phyloP scores from a whole-genome alignment of 768 basidiomycete species.

The Leccinum arenicola region DNA sequence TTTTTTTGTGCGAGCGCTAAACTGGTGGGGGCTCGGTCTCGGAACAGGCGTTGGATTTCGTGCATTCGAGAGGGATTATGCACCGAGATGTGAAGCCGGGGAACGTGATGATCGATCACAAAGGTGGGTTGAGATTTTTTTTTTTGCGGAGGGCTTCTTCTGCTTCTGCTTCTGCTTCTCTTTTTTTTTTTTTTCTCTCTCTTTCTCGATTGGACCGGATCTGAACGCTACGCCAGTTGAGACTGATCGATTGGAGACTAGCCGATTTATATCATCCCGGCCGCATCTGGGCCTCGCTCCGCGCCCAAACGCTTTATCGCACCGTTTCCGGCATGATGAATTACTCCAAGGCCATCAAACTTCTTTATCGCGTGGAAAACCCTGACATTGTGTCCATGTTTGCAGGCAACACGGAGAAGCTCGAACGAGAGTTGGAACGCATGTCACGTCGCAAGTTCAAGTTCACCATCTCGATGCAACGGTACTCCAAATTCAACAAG shows the following conservation, averaged over 20 bases:
- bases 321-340: conserved; percentile 99
- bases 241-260: conserved; percentile 73
- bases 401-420: conserved; percentile 92
- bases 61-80: conserved; percentile 71
- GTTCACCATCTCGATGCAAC: conserved; percentile 97
- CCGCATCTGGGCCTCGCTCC: conserved; percentile 98
- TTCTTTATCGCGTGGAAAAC: conserved; percentile 97
- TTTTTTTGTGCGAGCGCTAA: neutral
- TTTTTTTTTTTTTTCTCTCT: too few relatives aligned
- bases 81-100: conserved; percentile 67
- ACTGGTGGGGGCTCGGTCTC: neutral
- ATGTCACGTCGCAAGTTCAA: conserved; percentile 99
- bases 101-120: conserved; percentile 73
- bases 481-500: conserved; percentile 98
- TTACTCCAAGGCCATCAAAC: conserved; percentile 99
- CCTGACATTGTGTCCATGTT: conserved; percentile 96
- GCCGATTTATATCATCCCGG: conserved; percentile 75
- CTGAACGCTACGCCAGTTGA: conserved; percentile 33
- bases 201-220: neutral
- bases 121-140: conserved; percentile 39
- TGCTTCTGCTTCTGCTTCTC: too few relatives aligned
- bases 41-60: conserved; percentile 58
- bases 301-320: conserved; percentile 96
- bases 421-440: conserved; percentile 93
- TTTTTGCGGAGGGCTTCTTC: too few relatives aligned